A percentile compares a stretch with the other conserved stretches of the same genome.
These are phyloP conservation scores for Tetrahymena thermophila DNA, from an alignment of 73 alveolate species.

Conservation along the genomic window DNA sequence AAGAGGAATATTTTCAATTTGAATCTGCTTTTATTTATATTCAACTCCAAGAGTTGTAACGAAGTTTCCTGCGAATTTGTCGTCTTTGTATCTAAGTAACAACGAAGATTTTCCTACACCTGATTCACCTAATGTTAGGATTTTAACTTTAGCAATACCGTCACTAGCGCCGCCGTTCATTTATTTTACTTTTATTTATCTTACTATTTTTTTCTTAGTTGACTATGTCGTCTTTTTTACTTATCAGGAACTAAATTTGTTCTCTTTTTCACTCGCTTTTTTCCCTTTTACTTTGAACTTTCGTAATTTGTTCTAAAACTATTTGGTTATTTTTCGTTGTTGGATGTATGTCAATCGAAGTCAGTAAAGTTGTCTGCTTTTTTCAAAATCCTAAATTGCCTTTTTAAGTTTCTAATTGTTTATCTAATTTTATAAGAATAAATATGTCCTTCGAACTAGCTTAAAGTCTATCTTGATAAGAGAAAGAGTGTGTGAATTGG, in stretches of 20 bases:
- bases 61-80: slow-evolving; percentile 46
- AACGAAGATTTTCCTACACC: slow-evolving; percentile 72
- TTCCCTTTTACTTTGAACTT: background rate
- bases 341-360: background rate
- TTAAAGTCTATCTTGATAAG: background rate
- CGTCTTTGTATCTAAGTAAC: slow-evolving; percentile 41
- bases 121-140: slow-evolving; percentile 59
- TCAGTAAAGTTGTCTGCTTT: background rate
- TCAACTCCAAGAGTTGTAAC: slow-evolving; percentile 68
- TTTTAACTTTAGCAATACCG: slow-evolving; percentile 8
- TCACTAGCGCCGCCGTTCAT: background rate
- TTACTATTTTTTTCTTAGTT: background rate
- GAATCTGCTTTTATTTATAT: slow-evolving; percentile 40
- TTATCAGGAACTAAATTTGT: background rate
- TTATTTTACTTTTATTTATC: background rate
- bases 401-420: background rate
- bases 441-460: background rate
- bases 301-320: background rate
- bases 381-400: background rate
- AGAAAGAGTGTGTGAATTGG: background rate
- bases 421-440: background rate
- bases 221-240: background rate
- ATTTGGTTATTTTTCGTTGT: background rate
- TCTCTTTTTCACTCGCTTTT: background rate
- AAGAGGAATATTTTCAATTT: slow-evolving; percentile 28